Conservation (phyloP, 176 grass and related monocot species). For the Poa pratensis region DNA sequence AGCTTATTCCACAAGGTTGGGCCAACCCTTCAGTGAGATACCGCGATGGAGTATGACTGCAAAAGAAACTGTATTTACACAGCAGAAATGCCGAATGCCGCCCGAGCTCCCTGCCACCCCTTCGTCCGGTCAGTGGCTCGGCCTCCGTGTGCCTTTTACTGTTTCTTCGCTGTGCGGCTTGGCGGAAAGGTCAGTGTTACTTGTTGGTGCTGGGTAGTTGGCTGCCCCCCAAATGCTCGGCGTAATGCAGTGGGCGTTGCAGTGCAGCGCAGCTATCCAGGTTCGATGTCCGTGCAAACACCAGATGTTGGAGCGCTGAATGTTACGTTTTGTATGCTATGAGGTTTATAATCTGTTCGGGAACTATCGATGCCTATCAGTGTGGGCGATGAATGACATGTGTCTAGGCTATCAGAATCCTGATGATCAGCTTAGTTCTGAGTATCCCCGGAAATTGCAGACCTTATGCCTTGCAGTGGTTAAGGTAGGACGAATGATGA, state of each 20-base stretch:
- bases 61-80: neutral
- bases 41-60: neutral
- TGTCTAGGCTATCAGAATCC: conserved; percentile 5
- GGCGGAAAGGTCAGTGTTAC: neutral
- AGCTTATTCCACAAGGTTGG: neutral
- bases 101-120: neutral
- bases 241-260: neutral
- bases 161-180: neutral
- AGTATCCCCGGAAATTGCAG: neutral
- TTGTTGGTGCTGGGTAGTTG: neutral
- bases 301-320: neutral
- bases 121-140: neutral
- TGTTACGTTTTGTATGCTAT: neutral
- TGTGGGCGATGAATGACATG: neutral
- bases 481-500: neutral
- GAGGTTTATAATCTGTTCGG: neutral
- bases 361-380: neutral
- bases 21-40: conserved; percentile 23
- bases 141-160: neutral
- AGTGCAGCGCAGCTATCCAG: neutral
- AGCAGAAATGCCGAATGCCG: neutral
- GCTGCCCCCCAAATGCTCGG: conserved; percentile 16
- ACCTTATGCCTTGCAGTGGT: neutral
- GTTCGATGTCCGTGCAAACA: neutral
- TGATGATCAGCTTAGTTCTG: neutral